Evolutionary conservation across 306 rosid species (phyloP), one percentile per base, ranked within the genome.

Genomic region (Myrica gale): DNA sequence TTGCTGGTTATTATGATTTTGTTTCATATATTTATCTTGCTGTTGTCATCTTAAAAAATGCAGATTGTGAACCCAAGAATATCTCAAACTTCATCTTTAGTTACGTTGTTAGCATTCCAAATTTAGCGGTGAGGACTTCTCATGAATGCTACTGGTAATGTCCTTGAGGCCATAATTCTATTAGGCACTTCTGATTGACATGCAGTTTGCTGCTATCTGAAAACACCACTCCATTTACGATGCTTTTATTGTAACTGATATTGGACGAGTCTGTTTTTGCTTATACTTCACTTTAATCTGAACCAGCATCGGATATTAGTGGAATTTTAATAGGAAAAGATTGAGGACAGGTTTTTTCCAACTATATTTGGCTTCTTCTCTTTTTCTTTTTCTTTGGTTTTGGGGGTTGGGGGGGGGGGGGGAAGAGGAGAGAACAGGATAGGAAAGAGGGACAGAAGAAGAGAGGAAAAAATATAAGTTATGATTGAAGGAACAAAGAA

Each of bases 61-160:
- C 97, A 94, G 98, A 88, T 65, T 45, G 43, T 75, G 97, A 79
- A 80, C 84, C 74, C 58, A 87, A 75, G 71, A 77, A 83, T 62
- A 69, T 85, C 69, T 66, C 98, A 75, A 73, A 79, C 80, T 88
- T 94, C 81, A 88, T 94, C 81, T 79, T 75, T 76, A 73, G 77
- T 85, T 89, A 87, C 83, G 90, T 80, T 76, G 82, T 81, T 75
- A 84, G 90, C 90, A 84, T 89, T 84, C 98, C 96, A 84, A 85
- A 90, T 76, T 81, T 92, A 84, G 82, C 17, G 89, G 98, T 94
- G 91, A 86, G 96, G 80, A 76, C 79, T 84, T 82, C 81, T 81
- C 82, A 75, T 74, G 82, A 83, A 74, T 88, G 72, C 68, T 81
- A 71, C 88, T 84, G 85, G 86, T 87, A 83, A 79, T 76, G 77